phyloP scores from a whole-genome alignment of 2,329 filamentous ascomycete species.

The Xylaria sp. region DNA sequence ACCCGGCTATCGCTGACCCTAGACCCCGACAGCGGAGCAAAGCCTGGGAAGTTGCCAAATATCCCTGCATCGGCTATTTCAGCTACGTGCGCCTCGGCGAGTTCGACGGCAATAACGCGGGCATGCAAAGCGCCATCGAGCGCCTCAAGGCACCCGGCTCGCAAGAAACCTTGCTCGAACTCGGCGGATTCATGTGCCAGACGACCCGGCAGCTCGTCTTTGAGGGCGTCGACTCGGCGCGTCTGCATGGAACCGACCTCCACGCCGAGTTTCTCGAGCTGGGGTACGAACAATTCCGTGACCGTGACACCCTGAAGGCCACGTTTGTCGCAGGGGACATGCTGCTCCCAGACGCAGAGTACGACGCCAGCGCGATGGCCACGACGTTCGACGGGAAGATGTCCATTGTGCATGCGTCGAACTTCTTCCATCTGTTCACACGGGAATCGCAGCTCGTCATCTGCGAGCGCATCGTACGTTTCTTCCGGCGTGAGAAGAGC shows the following conservation, averaged over 20 bases:
- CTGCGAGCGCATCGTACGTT: constrained; percentile 22
- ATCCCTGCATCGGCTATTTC: constrained; percentile 22
- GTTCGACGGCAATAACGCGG: background rate
- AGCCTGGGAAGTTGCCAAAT: constrained; percentile 16
- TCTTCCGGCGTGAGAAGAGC: background rate
- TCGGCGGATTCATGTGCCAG: constrained; percentile 19
- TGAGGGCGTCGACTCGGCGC: constrained; percentile 20
- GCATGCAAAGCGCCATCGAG: constrained; percentile 6
- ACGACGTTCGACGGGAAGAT: constrained; percentile 3
- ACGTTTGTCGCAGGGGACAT: constrained; percentile 16
- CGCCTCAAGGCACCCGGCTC: constrained; percentile 18
- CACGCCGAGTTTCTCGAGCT: constrained; percentile 20
- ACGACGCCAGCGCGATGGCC: constrained; percentile 9
- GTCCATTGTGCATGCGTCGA: constrained; percentile 16
- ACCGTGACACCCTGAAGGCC: constrained; percentile 11
- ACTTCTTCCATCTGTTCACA: constrained; percentile 22
- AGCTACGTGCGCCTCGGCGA: constrained; percentile 9
- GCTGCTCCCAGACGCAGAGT: constrained; percentile 11
- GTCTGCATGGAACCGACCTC: constrained; percentile 19
- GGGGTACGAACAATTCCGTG: constrained; percentile 19
- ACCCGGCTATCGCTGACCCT: background rate
- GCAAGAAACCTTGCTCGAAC: constrained; percentile 18
- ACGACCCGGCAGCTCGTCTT: constrained; percentile 13
- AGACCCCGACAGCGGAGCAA: constrained; percentile 9
- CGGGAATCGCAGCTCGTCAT: constrained; percentile 19